These are phyloP conservation scores for Fraxinus anomala DNA, from an alignment of 257 asterid species.

Conservation along the genomic window DNA sequence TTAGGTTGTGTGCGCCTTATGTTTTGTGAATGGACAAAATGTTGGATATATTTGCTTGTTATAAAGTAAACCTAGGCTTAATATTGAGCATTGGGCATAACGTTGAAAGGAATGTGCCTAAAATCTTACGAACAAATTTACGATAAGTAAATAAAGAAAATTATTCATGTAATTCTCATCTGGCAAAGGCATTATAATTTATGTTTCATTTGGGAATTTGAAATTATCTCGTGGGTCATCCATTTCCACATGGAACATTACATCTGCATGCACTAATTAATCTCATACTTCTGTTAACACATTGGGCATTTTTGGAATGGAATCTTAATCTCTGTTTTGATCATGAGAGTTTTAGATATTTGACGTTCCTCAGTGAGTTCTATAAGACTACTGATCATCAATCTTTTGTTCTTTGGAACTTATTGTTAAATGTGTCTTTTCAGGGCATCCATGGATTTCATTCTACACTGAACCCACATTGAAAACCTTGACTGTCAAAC, in stretches of 20 bases:
- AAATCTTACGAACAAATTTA: neutral
- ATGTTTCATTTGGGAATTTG: neutral
- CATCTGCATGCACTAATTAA: neutral
- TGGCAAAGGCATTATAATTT: neutral
- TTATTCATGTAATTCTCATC: neutral
- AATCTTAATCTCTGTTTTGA: neutral
- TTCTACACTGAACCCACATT: slow-evolving; percentile 45
- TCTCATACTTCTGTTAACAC: neutral
- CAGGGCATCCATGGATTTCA: slow-evolving; percentile 75
- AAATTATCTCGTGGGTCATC: neutral
- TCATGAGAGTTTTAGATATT: neutral
- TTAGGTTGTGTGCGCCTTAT: neutral
- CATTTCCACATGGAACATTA: neutral
- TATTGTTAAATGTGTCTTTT: neutral
- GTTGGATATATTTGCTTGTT: neutral
- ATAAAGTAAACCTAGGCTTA: neutral
- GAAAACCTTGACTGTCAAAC: slow-evolving; percentile 31
- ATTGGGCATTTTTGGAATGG: neutral
- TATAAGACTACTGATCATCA: neutral
- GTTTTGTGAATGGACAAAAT: neutral
- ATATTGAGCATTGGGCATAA: neutral
- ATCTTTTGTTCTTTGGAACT: neutral
- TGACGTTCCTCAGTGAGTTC: neutral
- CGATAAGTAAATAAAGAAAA: neutral
- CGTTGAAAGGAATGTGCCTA: neutral